Percentiles rank a stretch among this genome's conserved stretches.
These are phyloP conservation scores for Hypoxylon sp. DNA, from an alignment of 2,329 filamentous ascomycete species.

Conservation along the genomic window DNA sequence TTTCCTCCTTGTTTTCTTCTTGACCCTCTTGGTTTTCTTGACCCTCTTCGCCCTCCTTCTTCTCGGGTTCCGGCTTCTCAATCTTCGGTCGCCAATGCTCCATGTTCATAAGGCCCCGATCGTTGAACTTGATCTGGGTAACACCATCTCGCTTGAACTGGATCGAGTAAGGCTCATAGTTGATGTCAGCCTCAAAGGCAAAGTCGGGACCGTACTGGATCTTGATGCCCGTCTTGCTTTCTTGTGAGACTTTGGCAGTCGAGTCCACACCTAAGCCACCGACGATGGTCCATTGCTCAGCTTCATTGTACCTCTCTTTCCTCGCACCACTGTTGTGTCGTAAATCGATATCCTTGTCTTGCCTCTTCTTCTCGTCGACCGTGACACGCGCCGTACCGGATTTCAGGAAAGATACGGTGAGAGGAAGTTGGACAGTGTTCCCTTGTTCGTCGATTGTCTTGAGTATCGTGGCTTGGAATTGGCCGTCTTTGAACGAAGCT, in stretches of 20 bases:
- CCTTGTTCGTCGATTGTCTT: constrained; percentile 74
- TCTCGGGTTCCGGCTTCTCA: constrained; percentile 63
- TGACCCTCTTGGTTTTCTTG: too few relatives aligned
- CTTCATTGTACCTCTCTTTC: constrained; percentile 96
- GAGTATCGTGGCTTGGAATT: constrained; percentile 80
- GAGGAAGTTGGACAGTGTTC: constrained; percentile 78
- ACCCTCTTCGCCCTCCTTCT: constrained; percentile 61
- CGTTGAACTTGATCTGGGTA: constrained; percentile 87
- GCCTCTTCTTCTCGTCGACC: constrained; percentile 88
- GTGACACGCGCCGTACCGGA: constrained; percentile 88
- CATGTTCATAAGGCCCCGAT: constrained; percentile 87
- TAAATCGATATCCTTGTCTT: constrained; percentile 87
- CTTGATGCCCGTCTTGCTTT: constrained; percentile 73
- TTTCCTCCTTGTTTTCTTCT: constrained; percentile 59
- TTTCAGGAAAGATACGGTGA: constrained; percentile 87
- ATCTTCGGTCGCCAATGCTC: constrained; percentile 95
- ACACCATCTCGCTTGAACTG: constrained; percentile 86
- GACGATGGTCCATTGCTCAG: constrained; percentile 83
- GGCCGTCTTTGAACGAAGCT: constrained; percentile 78
- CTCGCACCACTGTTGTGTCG: constrained; percentile 82
- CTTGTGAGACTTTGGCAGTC: constrained; percentile 71
- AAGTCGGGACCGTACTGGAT: constrained; percentile 80
- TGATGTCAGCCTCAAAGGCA: constrained; percentile 83
- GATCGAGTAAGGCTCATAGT: constrained; percentile 81
- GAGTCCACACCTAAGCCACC: constrained; percentile 79